phyloP scores from a whole-genome alignment of 768 basidiomycete genomes.

The Lepiota subincarnata region DNA sequence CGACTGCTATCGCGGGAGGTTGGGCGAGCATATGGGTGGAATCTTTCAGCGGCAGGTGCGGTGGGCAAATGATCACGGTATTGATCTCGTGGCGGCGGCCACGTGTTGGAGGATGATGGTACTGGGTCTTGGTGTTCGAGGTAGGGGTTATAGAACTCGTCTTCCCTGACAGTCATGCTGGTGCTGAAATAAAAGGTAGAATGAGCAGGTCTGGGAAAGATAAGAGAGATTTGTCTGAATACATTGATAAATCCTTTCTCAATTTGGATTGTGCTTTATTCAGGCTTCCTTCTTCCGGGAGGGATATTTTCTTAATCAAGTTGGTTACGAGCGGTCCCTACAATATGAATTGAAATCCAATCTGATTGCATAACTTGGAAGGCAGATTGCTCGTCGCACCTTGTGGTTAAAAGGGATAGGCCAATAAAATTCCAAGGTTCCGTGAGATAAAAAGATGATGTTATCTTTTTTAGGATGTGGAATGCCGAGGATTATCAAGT shows the following conservation, averaged over 20 bases:
- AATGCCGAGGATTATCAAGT: conserved; percentile 32
- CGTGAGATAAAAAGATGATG: conserved; percentile 27
- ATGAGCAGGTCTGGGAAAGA: neutral
- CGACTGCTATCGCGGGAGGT: too few relatives aligned
- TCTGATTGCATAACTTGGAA: neutral
- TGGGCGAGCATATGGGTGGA: conserved; percentile 1
- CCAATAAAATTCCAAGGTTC: conserved; percentile 28
- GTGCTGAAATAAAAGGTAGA: conserved; percentile 3
- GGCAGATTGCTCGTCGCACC: conserved; percentile 15
- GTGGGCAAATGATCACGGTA: neutral
- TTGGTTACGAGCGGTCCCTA: conserved; percentile 2
- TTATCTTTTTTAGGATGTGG: conserved; percentile 35
- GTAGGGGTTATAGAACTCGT: conserved; percentile 1
- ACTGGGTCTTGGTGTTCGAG: neutral
- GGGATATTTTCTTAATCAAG: conserved; percentile 5
- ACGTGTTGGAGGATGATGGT: neutral
- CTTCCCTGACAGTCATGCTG: conserved; percentile 14
- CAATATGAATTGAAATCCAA: neutral
- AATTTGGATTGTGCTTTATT: conserved; percentile 4
- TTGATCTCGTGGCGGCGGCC: neutral
- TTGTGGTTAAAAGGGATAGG: conserved; percentile 14
- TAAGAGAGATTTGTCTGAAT: conserved; percentile 8
- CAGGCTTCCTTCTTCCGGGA: conserved; percentile 1
- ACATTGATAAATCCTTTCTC: conserved; percentile 28
- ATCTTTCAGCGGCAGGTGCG: neutral